These are phyloP conservation scores for Pseudocercospora musae DNA, from an alignment of 2,329 filamentous ascomycete genomes.

Conservation along the genomic window DNA sequence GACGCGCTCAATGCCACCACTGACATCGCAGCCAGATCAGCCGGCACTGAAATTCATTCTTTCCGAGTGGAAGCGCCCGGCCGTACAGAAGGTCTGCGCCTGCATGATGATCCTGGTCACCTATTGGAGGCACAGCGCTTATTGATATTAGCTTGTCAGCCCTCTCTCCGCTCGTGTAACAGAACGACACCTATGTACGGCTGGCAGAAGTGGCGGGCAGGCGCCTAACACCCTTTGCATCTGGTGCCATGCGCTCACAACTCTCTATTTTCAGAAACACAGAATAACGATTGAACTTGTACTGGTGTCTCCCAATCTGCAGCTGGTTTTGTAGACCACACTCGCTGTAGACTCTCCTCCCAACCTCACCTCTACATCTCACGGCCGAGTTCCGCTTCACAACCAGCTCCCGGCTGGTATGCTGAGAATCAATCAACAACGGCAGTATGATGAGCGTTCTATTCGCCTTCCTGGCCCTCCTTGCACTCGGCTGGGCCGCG, in stretches of 20 bases:
- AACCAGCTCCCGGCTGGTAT: conserved; percentile 1
- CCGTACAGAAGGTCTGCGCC: background rate
- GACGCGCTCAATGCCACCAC: background rate
- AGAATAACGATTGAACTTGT: background rate
- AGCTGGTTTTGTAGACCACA: background rate
- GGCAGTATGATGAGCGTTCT: conserved; percentile 13
- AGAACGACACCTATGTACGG: background rate
- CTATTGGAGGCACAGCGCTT: background rate
- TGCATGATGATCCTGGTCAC: background rate
- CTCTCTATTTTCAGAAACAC: background rate
- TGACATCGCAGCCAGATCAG: background rate
- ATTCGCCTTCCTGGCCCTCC: conserved; percentile 13
- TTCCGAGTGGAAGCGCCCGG: background rate
- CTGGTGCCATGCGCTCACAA: background rate
- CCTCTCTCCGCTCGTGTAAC: background rate
- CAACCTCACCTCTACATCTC: background rate
- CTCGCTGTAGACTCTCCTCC: background rate
- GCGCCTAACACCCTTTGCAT: background rate
- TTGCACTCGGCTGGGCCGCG: conserved; percentile 18
- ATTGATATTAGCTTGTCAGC: background rate
- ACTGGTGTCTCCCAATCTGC: background rate
- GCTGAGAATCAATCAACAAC: background rate
- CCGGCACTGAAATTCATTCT: background rate
- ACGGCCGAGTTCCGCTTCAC: background rate
- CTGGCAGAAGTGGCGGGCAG: background rate